Evolutionary conservation across 2,329 filamentous ascomycete genomes (phyloP).

Genomic region (Ceratocystis ficicola): DNA sequence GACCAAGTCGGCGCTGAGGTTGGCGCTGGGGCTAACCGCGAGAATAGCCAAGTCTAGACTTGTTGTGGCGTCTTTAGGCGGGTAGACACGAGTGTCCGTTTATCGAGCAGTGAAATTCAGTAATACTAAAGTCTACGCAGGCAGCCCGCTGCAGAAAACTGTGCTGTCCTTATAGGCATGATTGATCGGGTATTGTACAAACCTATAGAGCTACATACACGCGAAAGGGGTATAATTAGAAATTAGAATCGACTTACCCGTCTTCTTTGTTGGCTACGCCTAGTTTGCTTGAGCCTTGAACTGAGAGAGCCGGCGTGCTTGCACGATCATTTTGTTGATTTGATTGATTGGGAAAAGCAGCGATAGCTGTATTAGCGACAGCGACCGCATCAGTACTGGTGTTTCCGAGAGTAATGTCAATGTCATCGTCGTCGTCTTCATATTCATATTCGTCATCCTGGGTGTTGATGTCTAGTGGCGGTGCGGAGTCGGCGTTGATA

Average conservation of each 20-base stretch:
- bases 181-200: neutral
- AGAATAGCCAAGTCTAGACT: neutral
- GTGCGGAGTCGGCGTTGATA: slow-evolving; percentile 25
- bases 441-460: slow-evolving; percentile 36
- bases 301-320: slow-evolving; percentile 25
- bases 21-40: neutral
- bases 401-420: slow-evolving; percentile 45
- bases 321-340: slow-evolving; percentile 28
- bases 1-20: too few species aligned
- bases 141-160: neutral
- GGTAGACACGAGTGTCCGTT: too few species aligned
- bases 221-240: neutral
- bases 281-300: slow-evolving; percentile 39
- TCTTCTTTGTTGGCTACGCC: slow-evolving; percentile 40
- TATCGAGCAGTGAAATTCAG: too few species aligned
- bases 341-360: slow-evolving; percentile 21
- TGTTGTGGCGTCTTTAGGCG: too few species aligned
- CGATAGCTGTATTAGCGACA: slow-evolving; percentile 10
- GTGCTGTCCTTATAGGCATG: neutral
- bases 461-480: slow-evolving; percentile 28
- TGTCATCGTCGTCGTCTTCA: slow-evolving; percentile 42
- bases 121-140: too few species aligned
- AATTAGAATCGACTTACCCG: slow-evolving; percentile 30
- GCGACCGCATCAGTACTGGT: slow-evolving; percentile 26
- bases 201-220: slow-evolving; percentile 13